Evolutionary conservation across 495 filamentous ascomycete species (phyloP).

Genomic region (Neurospora intermedia): DNA sequence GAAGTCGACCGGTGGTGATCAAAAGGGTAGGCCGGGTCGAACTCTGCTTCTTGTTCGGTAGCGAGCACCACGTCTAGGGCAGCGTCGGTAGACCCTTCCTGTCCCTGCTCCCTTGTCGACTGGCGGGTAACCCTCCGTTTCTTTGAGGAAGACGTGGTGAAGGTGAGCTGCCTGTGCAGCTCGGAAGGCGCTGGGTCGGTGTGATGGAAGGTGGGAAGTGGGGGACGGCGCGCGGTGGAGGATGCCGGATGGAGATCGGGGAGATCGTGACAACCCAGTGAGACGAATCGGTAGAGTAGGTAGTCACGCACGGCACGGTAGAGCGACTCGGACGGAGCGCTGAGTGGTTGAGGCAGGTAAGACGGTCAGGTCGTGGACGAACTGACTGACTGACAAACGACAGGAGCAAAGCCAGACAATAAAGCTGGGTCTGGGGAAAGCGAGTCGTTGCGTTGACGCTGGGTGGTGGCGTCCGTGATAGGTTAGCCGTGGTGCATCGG

Average conservation of each 20-base stretch:
- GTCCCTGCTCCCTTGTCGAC: slow-evolving; percentile 24
- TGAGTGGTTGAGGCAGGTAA: neutral
- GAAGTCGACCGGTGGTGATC: slow-evolving; percentile 24
- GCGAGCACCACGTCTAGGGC: slow-evolving; percentile 37
- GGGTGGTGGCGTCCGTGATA: neutral
- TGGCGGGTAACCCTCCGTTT: slow-evolving; percentile 71
- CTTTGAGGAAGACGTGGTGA: slow-evolving; percentile 85
- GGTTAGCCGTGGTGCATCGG: neutral
- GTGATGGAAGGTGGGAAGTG: slow-evolving; percentile 6
- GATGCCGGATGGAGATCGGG: slow-evolving; percentile 1
- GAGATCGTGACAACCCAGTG: neutral
- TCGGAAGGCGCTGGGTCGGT: slow-evolving; percentile 22
- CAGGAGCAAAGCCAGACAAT: neutral
- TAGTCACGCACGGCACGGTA: neutral
- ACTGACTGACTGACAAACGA: neutral
- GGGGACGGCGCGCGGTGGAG: slow-evolving; percentile 6
- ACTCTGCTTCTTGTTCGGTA: slow-evolving; percentile 36
- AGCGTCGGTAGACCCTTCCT: slow-evolving; percentile 18
- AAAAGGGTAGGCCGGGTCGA: neutral
- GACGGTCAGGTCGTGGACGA: neutral
- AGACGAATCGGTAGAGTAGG: neutral
- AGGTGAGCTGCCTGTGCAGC: slow-evolving; percentile 59
- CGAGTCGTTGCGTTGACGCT: neutral
- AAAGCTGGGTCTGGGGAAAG: neutral
- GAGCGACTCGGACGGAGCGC: neutral